Evolutionary conservation across 148 eudicot genomes (phyloP).

Genomic region (Gaultheria prostrata): DNA sequence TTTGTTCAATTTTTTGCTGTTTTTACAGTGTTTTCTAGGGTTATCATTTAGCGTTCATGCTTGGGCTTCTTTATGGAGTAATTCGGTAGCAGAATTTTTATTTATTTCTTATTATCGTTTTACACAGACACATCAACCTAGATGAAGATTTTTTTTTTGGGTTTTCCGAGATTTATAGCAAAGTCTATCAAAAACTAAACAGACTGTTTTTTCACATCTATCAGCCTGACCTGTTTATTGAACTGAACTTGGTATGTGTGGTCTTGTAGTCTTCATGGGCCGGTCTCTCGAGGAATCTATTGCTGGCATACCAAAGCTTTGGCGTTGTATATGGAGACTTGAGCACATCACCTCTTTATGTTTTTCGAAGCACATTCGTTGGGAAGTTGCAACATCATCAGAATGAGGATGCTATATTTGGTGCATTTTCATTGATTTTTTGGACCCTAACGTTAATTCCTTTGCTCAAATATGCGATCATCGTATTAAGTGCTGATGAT

Average conservation of each 20-base stretch:
- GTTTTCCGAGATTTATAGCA: not conserved
- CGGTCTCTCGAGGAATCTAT: conserved; percentile 48
- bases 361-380: conserved; percentile 62
- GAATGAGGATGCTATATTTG: conserved; percentile 64
- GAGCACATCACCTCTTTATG: conserved; percentile 96
- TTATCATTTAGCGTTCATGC: not conserved
- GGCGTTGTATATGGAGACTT: conserved; percentile 95
- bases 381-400: conserved; percentile 57
- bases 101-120: not conserved
- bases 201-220: not conserved
- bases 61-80: not conserved
- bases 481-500: conserved; percentile 81
- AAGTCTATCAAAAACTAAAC: not conserved
- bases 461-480: conserved; percentile 76
- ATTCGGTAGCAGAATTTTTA: not conserved
- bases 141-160: not conserved
- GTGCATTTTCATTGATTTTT: conserved; percentile 85
- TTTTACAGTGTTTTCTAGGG: not conserved
- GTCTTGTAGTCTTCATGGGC: conserved; percentile 63
- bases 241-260: conserved; percentile 18
- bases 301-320: conserved; percentile 92
- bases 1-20: not conserved
- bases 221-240: not conserved
- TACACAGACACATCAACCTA: not conserved
- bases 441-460: conserved; percentile 91